phyloP scores from a whole-genome alignment of 2,329 filamentous ascomycete genomes.

The Nigrospora sphaerica region DNA sequence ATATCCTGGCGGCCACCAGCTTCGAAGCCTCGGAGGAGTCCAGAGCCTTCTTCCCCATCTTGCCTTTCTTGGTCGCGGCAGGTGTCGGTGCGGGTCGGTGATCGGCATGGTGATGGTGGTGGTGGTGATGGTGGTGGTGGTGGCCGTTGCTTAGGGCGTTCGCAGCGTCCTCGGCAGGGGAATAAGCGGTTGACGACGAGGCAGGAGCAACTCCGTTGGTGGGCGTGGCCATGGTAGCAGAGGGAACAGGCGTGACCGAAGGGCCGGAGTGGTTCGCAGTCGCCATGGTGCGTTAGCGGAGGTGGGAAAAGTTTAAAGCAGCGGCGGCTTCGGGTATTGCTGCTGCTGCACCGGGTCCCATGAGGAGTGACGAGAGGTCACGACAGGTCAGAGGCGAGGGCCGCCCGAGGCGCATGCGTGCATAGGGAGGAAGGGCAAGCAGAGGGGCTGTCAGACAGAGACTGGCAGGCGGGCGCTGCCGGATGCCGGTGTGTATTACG shows the following conservation, averaged over 20 bases:
- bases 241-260: constrained; percentile 21
- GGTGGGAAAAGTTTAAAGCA: no score
- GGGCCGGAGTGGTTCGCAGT: constrained; percentile 24
- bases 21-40: constrained; percentile 89
- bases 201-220: constrained; percentile 22
- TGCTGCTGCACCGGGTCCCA: no score
- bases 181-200: constrained; percentile 10
- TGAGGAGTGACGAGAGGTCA: no score
- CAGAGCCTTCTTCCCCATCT: constrained; percentile 78
- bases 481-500: no score
- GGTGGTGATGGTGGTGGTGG: constrained; percentile 20
- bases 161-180: constrained; percentile 22
- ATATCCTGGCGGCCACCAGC: constrained; percentile 86
- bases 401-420: no score
- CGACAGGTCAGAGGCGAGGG: no score
- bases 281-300: constrained; percentile 23
- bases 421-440: no score
- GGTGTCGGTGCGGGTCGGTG: constrained; percentile 33
- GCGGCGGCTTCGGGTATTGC: no score
- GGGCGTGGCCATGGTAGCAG: constrained; percentile 17
- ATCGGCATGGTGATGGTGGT: constrained; percentile 31
- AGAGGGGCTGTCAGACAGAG: no score
- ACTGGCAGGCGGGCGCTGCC: no score
- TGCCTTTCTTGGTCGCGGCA: constrained; percentile 64
- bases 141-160: constrained; percentile 21